Base-by-base conservation (phyloP, 345 rosid genomes). In the Gossypium sturtianum region DNA sequence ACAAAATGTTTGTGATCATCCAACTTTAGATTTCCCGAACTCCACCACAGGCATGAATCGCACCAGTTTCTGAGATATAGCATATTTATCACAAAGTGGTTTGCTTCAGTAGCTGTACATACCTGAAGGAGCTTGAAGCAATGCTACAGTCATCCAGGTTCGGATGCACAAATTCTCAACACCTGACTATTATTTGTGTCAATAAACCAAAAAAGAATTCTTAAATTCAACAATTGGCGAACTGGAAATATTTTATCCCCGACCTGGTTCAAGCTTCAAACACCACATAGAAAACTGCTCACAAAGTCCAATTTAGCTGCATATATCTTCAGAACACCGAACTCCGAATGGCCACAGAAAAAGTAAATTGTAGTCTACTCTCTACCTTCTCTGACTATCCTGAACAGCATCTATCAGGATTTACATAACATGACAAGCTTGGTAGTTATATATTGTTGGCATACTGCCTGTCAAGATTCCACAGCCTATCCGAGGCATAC, bases 111-210 rank as follows among this genome's bases (percentile, higher is more conserved):
- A 27, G 25, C 60, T 49, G 29, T 29, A 47, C 60, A 62, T 7
- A 73, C 58, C 76, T 59, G 53, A 47, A 25, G 63, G 27, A 47
- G 57, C 59, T 61, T 27, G 17, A 49, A 62, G 44, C n/a, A 25
- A 48, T 25, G 17, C 44, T 73, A 47, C 2, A 7, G 9, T 47
- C 19, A 72, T 15, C 19, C 12, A 10, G 54, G 25, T 59, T 43
- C 23, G 12, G 53, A 48, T 73, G 60, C 59, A 29, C 25, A n/a
- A 52, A 25, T 12, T 74, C 58, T 48, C 3, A 29, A 48, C 12
- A 56, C 60, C 62, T 47, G 27, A 25, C 56, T 25, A 49, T 23
- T 9, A 48, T 9, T 17, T 47, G 19, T 4, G 58, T 74, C 34
- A 56, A 71, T 9, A 47, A 60, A 52, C 73, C 47, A 4, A 48